Evolutionary conservation across 192 early-diverging fungal species (phyloP), one percentile per base, ranked within the genome.

Genomic region (Backusella liffmaniae): DNA sequence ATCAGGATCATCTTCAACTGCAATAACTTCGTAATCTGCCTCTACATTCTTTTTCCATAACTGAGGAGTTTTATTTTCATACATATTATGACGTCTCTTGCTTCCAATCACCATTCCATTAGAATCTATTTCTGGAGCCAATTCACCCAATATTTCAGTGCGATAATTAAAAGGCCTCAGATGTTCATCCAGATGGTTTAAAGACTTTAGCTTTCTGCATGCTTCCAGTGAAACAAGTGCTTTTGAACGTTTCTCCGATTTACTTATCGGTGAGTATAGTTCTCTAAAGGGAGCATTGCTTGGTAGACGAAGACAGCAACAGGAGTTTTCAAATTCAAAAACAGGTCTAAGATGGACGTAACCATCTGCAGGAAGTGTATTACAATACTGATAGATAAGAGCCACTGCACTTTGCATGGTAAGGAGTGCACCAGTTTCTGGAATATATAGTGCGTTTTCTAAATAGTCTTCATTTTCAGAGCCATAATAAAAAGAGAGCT

Each of bases 341-440:
- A 86, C 80, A 0, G 95, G 93, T 41, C 73, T 62, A 4, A 85
- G 79, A 46, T 79, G 67, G 73, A 80, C 90, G 69, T 78, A 89
- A 26, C 70, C 36, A 78, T 96, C 94, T 7, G 83, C 67, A 0
- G 94, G 90, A 26, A 96, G 86, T 0, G 81, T 66, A 29, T 80
- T 84, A 69, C 96, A 96, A 75, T 94, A 98, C 30, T 84, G 84
- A 81, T 93, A 49, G 0, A 98, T 37, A 0, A 92, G 78, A 0
- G 81, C 30, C 6, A 95, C 76, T 9, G 96, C 86, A 2, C 90
- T 91, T 37, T 90, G 77, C 21, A 92, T 77, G 0, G 94, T 94
- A 7, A 94, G 85, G 3, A 84, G 81, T 0, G 96, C 96, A 2
- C 90, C 87, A 1, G 94, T 95, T 0, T 81, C 21, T 16, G 80